Evolutionary conservation across 2,329 filamentous ascomycete genomes (phyloP), one percentile per base, ranked within the genome.

Genomic region (Beauveria pseudobassiana): DNA sequence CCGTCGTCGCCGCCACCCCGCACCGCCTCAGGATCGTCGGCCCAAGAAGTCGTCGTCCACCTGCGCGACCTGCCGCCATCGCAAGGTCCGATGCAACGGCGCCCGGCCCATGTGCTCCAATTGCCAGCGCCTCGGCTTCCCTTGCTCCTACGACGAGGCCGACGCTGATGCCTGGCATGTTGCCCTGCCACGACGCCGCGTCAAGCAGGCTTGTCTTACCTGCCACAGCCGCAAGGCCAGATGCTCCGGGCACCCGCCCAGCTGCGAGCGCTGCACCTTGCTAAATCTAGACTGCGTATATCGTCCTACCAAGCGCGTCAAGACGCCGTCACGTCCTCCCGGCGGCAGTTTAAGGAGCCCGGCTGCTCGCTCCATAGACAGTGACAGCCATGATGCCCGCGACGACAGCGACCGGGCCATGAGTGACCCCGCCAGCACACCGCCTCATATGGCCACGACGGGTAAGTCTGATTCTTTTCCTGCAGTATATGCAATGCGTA

Each of bases 41-140:
- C 73, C 72, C 26, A 78, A 77, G 64, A 76, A 77, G 62, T 75
- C 75, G 46, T 76, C 76, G 20, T 71, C 76, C 40, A 83, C 81
- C n/a, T 83, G 81, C 68, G 75, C 78, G 64, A 82, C 80, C 12
- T 83, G 80, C 64, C 79, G 81, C 24, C 76, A 78, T 54, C 80
- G 82, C 68, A 85, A 85, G 71, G 82, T 85, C 22, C 81, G 82
- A 53, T 85, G 82, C 72, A 81, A 84, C 67, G 80, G 82, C 42
- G 74, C 77, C 14, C 79, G 79, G 46, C 75, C 79, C 55, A 72
- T 81, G 63, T 85, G 82, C 70, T 79, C 80, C 71, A 84, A 84
- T 71, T 85, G 82, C 71, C 80, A 83, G 64, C 79, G 82, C 22
- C 77, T 85, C 50, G 81, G 80, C 53, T 84, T 85, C 65, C 75